phyloP scores from a whole-genome alignment of 129 eudicot species.

The Tanacetum coccineum region DNA sequence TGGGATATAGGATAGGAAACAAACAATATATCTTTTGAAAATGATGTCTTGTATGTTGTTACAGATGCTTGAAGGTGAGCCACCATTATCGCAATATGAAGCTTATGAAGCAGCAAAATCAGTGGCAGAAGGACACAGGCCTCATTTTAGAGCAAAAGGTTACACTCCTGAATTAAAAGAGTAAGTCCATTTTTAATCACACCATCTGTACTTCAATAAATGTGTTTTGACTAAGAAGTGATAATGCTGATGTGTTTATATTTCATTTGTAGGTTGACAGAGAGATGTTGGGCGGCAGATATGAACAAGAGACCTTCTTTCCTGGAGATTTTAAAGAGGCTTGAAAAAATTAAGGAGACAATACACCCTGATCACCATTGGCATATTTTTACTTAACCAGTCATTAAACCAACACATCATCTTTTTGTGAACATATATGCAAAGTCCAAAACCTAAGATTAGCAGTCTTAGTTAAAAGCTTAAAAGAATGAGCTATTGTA shows the following conservation, averaged over 20 bases:
- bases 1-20: slow-evolving; percentile 6
- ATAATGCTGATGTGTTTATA: slow-evolving; percentile 22
- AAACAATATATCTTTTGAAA: slow-evolving; percentile 8
- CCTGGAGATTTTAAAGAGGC: slow-evolving; percentile 72
- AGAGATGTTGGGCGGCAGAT: slow-evolving; percentile 76
- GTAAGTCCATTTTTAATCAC: slow-evolving; percentile 49
- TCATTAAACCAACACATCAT: slow-evolving; percentile 12
- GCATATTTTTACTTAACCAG: slow-evolving; percentile 52
- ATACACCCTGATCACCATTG: slow-evolving; percentile 69
- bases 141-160: slow-evolving; percentile 63
- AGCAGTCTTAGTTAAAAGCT: slow-evolving; percentile 18
- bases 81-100: slow-evolving; percentile 74
- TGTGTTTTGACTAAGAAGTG: not conserved
- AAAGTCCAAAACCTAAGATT: slow-evolving; percentile 12
- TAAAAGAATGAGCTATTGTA: slow-evolving; percentile 9
- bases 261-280: slow-evolving; percentile 47
- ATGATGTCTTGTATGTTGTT: not conserved
- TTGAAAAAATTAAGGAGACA: slow-evolving; percentile 65
- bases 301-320: slow-evolving; percentile 76
- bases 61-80: slow-evolving; percentile 98
- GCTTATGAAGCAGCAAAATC: slow-evolving; percentile 95
- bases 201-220: not conserved
- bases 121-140: slow-evolving; percentile 91
- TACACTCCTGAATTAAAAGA: slow-evolving; percentile 61
- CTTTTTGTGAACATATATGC: slow-evolving; percentile 21